phyloP scores from a whole-genome alignment of 2,329 filamentous ascomycete species.

The Stagonosporopsis vannaccii region DNA sequence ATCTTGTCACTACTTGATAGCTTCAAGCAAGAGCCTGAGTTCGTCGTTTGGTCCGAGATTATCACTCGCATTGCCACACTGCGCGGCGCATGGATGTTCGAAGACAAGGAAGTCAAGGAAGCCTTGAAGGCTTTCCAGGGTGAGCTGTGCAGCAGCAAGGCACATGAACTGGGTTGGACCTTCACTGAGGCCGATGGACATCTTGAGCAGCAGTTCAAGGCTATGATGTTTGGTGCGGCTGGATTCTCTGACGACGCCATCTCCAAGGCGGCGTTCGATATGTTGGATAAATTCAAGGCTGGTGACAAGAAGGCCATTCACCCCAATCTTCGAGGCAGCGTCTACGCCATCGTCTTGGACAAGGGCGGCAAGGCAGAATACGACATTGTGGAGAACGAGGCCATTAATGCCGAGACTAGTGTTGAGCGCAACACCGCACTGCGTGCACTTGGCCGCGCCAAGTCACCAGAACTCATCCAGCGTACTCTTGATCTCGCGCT shows the following conservation, averaged over 20 bases:
- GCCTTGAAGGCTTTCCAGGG: constrained; percentile 85
- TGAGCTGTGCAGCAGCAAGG: constrained; percentile 77
- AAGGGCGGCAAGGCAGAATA: constrained; percentile 89
- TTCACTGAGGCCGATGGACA: constrained; percentile 87
- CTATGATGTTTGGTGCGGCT: constrained; percentile 83
- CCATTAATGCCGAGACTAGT: constrained; percentile 75
- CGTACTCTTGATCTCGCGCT: constrained; percentile 78
- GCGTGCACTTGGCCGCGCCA: constrained; percentile 80
- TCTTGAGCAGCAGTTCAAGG: constrained; percentile 93
- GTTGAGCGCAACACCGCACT: constrained; percentile 94
- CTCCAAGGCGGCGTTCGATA: constrained; percentile 81
- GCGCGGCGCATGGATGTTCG: constrained; percentile 86
- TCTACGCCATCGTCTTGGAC: constrained; percentile 84
- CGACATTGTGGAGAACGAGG: constrained; percentile 76
- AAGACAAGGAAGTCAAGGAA: constrained; percentile 75
- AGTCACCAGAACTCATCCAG: constrained; percentile 80
- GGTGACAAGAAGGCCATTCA: constrained; percentile 85
- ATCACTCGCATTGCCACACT: constrained; percentile 79
- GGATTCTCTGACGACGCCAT: constrained; percentile 80
- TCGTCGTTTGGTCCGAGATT: constrained; percentile 95
- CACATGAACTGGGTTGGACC: constrained; percentile 86
- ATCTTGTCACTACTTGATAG: constrained; percentile 84
- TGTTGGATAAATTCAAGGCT: constrained; percentile 84
- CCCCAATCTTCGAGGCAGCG: constrained; percentile 86
- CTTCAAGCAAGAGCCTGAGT: constrained; percentile 82